Base-by-base conservation (phyloP, 345 rosid genomes). In the Citrus medica region DNA sequence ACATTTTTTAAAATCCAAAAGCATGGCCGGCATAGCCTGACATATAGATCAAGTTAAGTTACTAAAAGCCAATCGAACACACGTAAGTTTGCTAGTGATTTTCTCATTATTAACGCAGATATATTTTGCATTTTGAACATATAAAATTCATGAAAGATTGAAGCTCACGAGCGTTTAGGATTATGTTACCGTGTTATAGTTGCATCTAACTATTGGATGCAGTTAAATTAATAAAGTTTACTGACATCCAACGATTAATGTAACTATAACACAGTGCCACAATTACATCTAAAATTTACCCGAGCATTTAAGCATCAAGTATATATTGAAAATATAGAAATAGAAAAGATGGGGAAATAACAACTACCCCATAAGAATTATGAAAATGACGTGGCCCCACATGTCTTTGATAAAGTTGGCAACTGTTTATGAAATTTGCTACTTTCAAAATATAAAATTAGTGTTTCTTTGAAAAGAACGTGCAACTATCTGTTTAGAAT, bases 1-100 rank as follows among this genome's bases (percentile, higher is more conserved):
- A 69, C 14, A 16, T 0, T 79, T 65, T 28, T 75, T 79, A 53
- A 5, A 79, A 77, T 74, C 38, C 19, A 58, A 62, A 9, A 71
- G 80, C 81, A 5, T 48, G 90, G 92, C 94, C 94, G 91, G 92
- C 94, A 81, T 84, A 75, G 85, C 66, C 69, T 82, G 88, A 85
- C 90, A 79, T 51, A 73, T 7, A 76, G 83, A 85, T 74, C 25
- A 80, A 76, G 82, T 37, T 63, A 60, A 86, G 48, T 32, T 30
- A 73, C 87, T 83, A 83, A 60, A 60, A 19, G 77, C 80, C 89
- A 88, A 86, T 65, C 63, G 46, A 59, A 56, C 4, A 78, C 83
- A 85, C 83, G 89, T 85, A 85, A 63, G 78, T 80, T 70, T 82
- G 89, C 84, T 77, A 67, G 83, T 77, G 87, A 86, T 86, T 81